phyloP scores from a whole-genome alignment of 2,329 filamentous ascomycete species.

The Neopestalotiopsis clavispora region DNA sequence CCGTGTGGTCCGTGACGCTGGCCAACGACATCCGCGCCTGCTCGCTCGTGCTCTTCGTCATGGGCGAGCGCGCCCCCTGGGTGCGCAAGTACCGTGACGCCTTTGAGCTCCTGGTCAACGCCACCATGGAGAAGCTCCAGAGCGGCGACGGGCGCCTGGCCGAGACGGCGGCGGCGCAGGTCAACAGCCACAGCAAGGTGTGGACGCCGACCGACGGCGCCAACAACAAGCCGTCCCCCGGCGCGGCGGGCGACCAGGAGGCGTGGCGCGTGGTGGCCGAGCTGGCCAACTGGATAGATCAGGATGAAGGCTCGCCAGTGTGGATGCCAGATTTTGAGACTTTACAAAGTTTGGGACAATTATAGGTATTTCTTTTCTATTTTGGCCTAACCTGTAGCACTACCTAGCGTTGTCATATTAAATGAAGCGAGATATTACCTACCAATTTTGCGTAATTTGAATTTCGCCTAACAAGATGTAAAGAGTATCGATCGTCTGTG shows the following conservation, averaged over 20 bases:
- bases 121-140: constrained; percentile 50
- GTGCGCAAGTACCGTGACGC: constrained; percentile 53
- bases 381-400: neutral
- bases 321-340: constrained; percentile 38
- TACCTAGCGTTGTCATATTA: neutral
- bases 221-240: neutral
- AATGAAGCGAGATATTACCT: no score
- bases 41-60: constrained; percentile 53
- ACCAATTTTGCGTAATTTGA: no score
- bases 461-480: no score
- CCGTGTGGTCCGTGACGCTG: constrained; percentile 51
- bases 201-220: constrained; percentile 11
- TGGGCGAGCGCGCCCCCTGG: constrained; percentile 53
- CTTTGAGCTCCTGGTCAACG: constrained; percentile 51
- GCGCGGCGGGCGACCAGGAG: constrained; percentile 20
- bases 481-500: no score
- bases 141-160: constrained; percentile 33
- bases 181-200: neutral
- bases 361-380: neutral
- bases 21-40: constrained; percentile 55
- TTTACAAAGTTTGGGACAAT: constrained; percentile 28
- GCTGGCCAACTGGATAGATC: constrained; percentile 36
- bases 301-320: constrained; percentile 31
- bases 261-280: constrained; percentile 35
- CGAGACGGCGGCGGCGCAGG: constrained; percentile 11